Evolutionary conservation across 257 asterid species (phyloP), one percentile per base, ranked within the genome.

Genomic region (Petunia axillaris): DNA sequence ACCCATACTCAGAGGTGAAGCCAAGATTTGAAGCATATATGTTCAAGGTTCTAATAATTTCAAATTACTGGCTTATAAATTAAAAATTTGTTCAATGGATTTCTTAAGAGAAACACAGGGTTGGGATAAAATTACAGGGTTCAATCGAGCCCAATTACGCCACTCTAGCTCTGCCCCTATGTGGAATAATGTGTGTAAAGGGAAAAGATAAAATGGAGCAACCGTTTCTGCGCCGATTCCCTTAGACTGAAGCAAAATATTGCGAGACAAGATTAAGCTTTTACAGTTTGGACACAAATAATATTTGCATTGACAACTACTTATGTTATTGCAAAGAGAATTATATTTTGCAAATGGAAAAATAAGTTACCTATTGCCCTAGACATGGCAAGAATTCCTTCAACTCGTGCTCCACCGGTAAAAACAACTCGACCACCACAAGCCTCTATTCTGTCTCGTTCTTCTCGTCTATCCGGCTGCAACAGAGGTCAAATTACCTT

Each of bases 351-450:
- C 46, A 38, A n/a, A 52, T 11, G 54, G 6, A 40, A 52, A 38
- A 79, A 50, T 13, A 8, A 36, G 75, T 67, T 77, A 82, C 85
- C 85, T 35, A 83, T 83, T 6, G 85, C 82, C 4, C 85, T 48
- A 48, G 85, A 83, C 25, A 64, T 83, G 1, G 77, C 80, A 2
- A 83, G 83, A 39, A 83, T 79, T 9, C 83, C 80, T 64, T 50
- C 59, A 15, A 83, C 83, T 59, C 83, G 62, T 0, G 82, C 77
- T 52, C 77, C 74, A 73, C 53, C 70, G 3, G 40, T 11, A 53
- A 16, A 58, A 8, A 60, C 2, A 13, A 79, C 83, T 8, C 68
- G 76, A 3, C 85, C 85, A 8, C 85, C 85, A 35, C 62, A 63
- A 1, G 80, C 83, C 75, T 83, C 80, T 16, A 83, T 79, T 65